These are phyloP conservation scores for Cinnamomum micranthum DNA, from an alignment of 164 flowering plant species.

Conservation along the genomic window DNA sequence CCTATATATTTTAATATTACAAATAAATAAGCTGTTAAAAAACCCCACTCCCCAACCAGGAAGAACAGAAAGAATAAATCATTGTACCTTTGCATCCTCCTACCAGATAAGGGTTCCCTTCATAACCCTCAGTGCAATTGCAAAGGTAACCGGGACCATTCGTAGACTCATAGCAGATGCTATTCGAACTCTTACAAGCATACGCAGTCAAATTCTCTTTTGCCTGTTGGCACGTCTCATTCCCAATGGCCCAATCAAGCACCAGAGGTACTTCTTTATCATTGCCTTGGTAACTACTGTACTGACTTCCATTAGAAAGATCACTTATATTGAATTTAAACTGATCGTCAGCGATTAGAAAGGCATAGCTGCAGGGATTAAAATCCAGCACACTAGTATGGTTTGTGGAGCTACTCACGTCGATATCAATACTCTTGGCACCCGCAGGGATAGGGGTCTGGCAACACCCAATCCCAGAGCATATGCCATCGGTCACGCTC, in stretches of 20 bases:
- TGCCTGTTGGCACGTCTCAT: conserved; percentile 26
- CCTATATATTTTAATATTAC: no score
- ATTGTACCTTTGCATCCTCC: neutral
- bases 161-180: conserved; percentile 16
- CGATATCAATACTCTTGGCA: conserved; percentile 1
- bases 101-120: conserved; percentile 48
- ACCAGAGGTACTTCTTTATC: conserved; percentile 3
- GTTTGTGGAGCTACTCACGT: no score
- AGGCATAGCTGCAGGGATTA: neutral
- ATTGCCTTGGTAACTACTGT: neutral
- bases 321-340: neutral
- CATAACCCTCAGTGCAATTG: conserved; percentile 36
- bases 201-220: neutral
- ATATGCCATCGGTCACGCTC: neutral
- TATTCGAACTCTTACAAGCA: conserved; percentile 25
- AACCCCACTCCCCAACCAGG: neutral
- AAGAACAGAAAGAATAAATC: neutral
- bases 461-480: conserved; percentile 7
- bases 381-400: neutral
- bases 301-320: neutral
- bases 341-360: neutral
- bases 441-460: neutral
- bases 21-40: no score
- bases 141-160: conserved; percentile 40
- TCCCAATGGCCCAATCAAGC: conserved; percentile 46